Evolutionary conservation across 495 filamentous ascomycete genomes (phyloP), one percentile per base, ranked within the genome.

Genomic region (Terfezia claveryi): DNA sequence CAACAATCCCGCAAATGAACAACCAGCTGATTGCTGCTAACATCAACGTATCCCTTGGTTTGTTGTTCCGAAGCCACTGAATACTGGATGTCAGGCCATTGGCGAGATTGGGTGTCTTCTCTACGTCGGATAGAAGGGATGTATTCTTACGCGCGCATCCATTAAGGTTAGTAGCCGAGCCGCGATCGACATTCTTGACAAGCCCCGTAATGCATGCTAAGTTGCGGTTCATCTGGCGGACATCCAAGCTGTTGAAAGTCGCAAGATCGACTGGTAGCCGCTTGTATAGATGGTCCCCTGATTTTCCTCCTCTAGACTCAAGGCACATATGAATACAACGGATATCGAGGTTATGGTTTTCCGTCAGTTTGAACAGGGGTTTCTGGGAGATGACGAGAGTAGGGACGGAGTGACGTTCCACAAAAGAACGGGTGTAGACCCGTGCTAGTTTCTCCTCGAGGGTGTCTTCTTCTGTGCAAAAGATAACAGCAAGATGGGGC

Each of bases 181-280:
- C 41, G 12, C 17, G 2, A 12, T 52, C 12, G 50, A 23, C 27
- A 23, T 4, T n/a, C 23, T 52, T 36, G 12, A 12, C 36, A 20
- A 76, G 61, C 9, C 72, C 74, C 27, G 78, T 79, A 52, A 87
- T 67, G 44, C 76, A 81, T 53, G 81, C 80, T 51, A 87, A 64
- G 60, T 85, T 84, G 54, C 80, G 70, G 62, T 86, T 87, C 63
- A 87, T 74, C 61, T 87, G 83, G 36, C 76, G 68, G 23, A 80
- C 75, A 56, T 83, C 78, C 60, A 87, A 81, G 50, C 77, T 80
- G 58, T 79, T 69, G 56, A 87, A 87, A 0, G 80, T 83, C 52
- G 72, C 68, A n/a, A 84, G 61, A 59, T 87, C 83, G 59, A 87
- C 79, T 12, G 83, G 83, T 20, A 81, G 71, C 12, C 81, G 75